Evolutionary conservation across 805 yeast genomes (phyloP), one percentile per base, ranked within the genome.

Genomic region (Ogataea degrootiae): DNA sequence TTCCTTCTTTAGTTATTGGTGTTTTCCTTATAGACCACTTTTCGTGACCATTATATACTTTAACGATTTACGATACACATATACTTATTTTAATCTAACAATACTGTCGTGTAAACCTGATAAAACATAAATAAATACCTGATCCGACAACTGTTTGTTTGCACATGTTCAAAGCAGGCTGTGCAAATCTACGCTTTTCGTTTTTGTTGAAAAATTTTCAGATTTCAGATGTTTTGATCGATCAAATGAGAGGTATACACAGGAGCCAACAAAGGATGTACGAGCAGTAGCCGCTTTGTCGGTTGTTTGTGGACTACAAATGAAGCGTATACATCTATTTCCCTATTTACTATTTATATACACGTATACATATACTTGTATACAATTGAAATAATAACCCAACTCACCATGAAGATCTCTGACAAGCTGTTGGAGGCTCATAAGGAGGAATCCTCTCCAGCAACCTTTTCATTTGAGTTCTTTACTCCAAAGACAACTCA

Each of bases 401-500:
- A 26, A 8, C 12, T n/a, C 16, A 35, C 29, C 16, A 75, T 76
- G 80, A 75, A 70, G 62, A 64, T 76, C 53, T 68, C 77, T 14
- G 71, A 74, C 39, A 76, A 76, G 56, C 66, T 76, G 43, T 51
- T 60, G 42, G 65, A 62, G 44, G 70, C 75, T 6, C 79, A 74
- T 52, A 43, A 44, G 47, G 60, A 56, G 31, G 55, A 41, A 5
- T 34, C 41, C n/a, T 49, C 60, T 19, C 67, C 65, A 65, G 75
- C 96, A 2, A 88, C 98, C 6, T 92, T 87, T 66, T 91, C 98
- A 41, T 92, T 91, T 60, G 99, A 94, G 74, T 94, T 88, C 71
- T 94, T 94, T 67, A 96, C 92, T 22, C 99, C 99, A 41, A 94
- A 94, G 73, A 94, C 99, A 0, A 76, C 92, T 21, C 97, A 94